Conservation (phyloP, 2,329 filamentous ascomycete genomes). For the Xylariaceae sp. region DNA sequence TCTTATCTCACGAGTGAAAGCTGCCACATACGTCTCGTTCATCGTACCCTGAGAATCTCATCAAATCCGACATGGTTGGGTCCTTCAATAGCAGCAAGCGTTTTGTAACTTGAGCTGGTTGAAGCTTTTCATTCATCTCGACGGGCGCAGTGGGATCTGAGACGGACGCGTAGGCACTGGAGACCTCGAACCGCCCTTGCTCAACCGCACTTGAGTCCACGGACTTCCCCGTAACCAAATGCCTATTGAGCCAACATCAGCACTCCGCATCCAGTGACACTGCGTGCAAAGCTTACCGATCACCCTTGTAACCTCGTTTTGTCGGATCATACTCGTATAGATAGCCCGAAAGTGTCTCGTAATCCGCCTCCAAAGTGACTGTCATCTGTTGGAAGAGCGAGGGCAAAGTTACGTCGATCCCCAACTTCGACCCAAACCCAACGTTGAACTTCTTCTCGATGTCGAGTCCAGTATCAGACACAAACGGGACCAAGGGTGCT, state of each 20-base stretch:
- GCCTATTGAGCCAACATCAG: neutral
- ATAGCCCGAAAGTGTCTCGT: neutral
- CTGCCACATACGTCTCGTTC: neutral
- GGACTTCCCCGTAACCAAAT: neutral
- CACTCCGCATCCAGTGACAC: neutral
- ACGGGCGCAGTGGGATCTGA: neutral
- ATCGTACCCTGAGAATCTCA: neutral
- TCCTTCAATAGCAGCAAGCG: neutral
- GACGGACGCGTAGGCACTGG: neutral
- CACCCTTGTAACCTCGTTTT: conserved; percentile 1
- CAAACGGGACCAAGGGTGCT: neutral
- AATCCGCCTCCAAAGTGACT: neutral
- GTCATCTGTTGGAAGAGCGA: neutral
- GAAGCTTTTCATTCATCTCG: neutral
- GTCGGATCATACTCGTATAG: neutral
- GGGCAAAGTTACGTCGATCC: neutral
- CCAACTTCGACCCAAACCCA: neutral
- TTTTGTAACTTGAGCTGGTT: neutral
- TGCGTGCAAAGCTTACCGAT: neutral
- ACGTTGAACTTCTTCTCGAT: neutral
- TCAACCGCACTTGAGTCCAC: neutral
- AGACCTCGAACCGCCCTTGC: neutral
- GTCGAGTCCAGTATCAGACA: neutral
- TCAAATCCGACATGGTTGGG: neutral
- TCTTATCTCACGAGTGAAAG: neutral